These are phyloP conservation scores for Ceratocystis huliohia DNA, from an alignment of 2,329 filamentous ascomycete species.

Conservation along the genomic window DNA sequence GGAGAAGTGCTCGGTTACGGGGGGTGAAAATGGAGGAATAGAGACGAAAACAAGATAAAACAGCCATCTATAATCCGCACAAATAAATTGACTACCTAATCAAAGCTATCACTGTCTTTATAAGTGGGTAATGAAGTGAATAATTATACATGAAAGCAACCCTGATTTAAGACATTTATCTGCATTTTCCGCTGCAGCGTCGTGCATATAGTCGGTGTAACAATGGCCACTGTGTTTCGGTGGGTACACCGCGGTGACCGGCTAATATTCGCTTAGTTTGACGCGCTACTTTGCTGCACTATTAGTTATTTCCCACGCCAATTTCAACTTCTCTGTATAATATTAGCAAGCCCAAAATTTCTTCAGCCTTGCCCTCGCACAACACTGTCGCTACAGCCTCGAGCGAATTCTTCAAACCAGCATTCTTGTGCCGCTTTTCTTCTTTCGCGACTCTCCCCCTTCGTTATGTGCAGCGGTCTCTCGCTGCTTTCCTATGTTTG, in stretches of 20 bases:
- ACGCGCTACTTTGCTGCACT: constrained; percentile 3
- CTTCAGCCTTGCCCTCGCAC: constrained; percentile 23
- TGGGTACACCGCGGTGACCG: not conserved
- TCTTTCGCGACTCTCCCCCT: constrained; percentile 26
- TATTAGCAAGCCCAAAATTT: constrained; percentile 21
- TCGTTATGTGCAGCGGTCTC: constrained; percentile 23
- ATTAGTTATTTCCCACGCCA: constrained; percentile 20
- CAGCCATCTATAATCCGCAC: no score
- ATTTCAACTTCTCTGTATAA: constrained; percentile 20
- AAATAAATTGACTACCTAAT: no score
- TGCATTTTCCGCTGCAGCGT: no score
- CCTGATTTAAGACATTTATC: not conserved
- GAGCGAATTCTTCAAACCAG: constrained; percentile 24
- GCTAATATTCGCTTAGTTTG: constrained; percentile 5
- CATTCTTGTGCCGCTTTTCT: constrained; percentile 23
- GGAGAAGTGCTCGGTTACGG: constrained; percentile 17
- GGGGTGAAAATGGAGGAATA: constrained; percentile 16
- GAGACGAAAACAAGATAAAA: not conserved
- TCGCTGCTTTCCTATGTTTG: constrained; percentile 20
- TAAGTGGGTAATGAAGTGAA: no score
- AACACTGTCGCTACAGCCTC: constrained; percentile 25
- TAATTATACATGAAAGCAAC: no score
- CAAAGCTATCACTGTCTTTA: no score
- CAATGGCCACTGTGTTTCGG: not conserved
- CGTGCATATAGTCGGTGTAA: not conserved